Conservation (phyloP, 208 protist species). For the Trypanosoma rangeli region DNA sequence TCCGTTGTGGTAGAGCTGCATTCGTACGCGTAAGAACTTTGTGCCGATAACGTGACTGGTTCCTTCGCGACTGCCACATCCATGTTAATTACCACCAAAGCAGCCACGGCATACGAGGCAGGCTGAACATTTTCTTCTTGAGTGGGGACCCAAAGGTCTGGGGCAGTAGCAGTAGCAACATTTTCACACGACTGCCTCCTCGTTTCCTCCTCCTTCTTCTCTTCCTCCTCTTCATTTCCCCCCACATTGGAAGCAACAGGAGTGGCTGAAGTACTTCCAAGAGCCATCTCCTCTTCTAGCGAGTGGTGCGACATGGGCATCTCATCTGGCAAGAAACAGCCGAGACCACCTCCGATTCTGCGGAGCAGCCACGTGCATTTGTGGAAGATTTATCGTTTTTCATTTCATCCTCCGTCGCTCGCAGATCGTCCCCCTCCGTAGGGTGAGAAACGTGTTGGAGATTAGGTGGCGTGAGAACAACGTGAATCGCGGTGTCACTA, state of each 20-base stretch:
- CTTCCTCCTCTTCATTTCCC: not conserved
- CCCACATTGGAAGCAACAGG: not conserved
- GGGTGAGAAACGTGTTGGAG: not conserved
- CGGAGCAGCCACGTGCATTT: not conserved
- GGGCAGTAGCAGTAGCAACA: not conserved
- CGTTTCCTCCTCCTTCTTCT: not conserved
- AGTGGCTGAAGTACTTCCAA: not conserved
- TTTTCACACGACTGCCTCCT: not conserved
- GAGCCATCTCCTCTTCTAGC: not conserved
- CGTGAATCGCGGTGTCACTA: not conserved
- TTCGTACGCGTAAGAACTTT: slow-evolving; percentile 18
- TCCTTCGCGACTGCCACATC: not conserved
- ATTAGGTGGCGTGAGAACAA: not conserved
- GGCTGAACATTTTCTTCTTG: not conserved
- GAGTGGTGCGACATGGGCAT: not conserved
- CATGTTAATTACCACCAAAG: not conserved
- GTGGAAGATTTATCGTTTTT: not conserved
- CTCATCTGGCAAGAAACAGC: not conserved
- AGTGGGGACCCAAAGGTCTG: not conserved
- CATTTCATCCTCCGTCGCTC: not conserved
- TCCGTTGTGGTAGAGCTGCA: slow-evolving; percentile 27
- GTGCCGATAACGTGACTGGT: not conserved
- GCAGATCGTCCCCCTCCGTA: not conserved
- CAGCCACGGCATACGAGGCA: not conserved
- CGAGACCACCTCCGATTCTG: not conserved